Conservation (phyloP, 2,329 filamentous ascomycete species). For the Trichoderma sp. region DNA sequence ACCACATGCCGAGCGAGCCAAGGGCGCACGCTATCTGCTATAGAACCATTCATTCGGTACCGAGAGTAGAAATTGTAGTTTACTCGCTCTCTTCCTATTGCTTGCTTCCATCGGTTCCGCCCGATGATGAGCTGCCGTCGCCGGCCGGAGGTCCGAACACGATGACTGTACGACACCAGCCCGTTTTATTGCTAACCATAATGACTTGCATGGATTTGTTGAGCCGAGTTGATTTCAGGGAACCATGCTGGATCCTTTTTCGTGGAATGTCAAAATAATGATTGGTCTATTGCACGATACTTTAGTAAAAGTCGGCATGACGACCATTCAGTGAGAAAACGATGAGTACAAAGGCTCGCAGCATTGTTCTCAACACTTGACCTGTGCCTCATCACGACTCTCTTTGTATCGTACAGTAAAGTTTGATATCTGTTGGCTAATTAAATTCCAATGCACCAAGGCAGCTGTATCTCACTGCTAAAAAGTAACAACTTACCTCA, state of each 20-base stretch:
- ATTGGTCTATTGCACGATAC: not conserved
- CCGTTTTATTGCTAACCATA: too few relatives aligned
- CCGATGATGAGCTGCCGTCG: conserved; percentile 1
- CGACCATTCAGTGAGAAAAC: not conserved
- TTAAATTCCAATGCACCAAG: not conserved
- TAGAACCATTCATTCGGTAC: not conserved
- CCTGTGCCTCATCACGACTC: not conserved
- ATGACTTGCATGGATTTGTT: not conserved
- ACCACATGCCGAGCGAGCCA: not conserved
- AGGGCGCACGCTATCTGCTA: not conserved
- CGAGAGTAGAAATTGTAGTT: too few relatives aligned
- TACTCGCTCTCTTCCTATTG: not conserved
- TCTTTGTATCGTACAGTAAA: not conserved
- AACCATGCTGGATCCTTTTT: not conserved
- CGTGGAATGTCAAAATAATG: not conserved
- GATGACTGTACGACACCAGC: not conserved
- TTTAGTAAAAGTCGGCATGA: not conserved
- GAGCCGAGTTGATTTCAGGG: not conserved
- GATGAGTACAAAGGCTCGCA: not conserved
- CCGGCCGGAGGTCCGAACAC: not conserved
- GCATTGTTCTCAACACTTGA: not conserved
- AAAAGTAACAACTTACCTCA: not conserved
- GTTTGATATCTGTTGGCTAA: not conserved
- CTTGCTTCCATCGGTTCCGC: not conserved
- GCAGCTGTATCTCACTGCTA: not conserved